Evolutionary conservation across 306 rosid genomes (phyloP).

Genomic region (Bauhinia variegata): DNA sequence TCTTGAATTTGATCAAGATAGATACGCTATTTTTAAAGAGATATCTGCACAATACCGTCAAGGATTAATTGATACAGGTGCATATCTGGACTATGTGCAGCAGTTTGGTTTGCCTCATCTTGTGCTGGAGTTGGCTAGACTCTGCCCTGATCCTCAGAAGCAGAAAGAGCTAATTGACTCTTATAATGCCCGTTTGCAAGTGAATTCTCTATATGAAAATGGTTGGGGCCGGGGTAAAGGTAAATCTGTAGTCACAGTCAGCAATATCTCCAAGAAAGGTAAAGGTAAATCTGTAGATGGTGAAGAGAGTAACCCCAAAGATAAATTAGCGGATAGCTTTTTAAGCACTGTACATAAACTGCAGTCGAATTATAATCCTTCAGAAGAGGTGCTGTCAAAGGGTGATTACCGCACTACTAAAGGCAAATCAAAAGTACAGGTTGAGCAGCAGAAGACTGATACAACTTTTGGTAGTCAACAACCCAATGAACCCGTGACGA

Average conservation of each 20-base stretch:
- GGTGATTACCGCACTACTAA: slow-evolving; percentile 70
- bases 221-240: slow-evolving; percentile 37
- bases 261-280: slow-evolving; percentile 64
- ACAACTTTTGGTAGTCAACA: slow-evolving; percentile 42
- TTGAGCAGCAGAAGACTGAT: slow-evolving; percentile 42
- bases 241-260: slow-evolving; percentile 44
- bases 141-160: slow-evolving; percentile 81
- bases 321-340: slow-evolving; percentile 61
- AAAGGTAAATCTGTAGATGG: slow-evolving; percentile 62
- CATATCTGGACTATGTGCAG: slow-evolving; percentile 73
- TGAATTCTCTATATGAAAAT: slow-evolving; percentile 47
- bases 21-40: slow-evolving; percentile 66
- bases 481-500: slow-evolving; percentile 21
- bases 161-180: slow-evolving; percentile 77
- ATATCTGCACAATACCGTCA: slow-evolving; percentile 85
- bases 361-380: slow-evolving; percentile 63
- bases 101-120: slow-evolving; percentile 88
- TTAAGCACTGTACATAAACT: slow-evolving; percentile 66
- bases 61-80: slow-evolving; percentile 67
- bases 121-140: slow-evolving; percentile 79
- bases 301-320: slow-evolving; percentile 49
- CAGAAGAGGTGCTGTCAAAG: slow-evolving; percentile 66
- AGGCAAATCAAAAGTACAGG: slow-evolving; percentile 54
- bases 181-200: slow-evolving; percentile 57
- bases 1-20: slow-evolving; percentile 83